Base-by-base conservation (phyloP, 2,329 filamentous ascomycete genomes). In the Colletotrichum costaricense region DNA sequence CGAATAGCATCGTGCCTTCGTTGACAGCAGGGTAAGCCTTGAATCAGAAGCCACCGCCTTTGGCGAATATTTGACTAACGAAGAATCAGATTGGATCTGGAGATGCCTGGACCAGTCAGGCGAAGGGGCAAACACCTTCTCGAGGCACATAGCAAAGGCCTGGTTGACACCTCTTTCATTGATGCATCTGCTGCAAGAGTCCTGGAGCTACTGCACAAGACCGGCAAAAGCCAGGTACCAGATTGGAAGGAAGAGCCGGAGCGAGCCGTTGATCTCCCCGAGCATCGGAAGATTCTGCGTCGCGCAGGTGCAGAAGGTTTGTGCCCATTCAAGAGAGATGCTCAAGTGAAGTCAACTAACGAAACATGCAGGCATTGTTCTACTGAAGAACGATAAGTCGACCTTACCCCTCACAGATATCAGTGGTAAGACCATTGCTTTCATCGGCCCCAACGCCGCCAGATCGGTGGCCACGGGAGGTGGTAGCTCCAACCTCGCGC, bases 21-120 rank as follows among this genome's bases (percentile, higher is more conserved):
- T 22, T 66, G 46, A 55, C 22, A 14, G 67, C 57, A 26, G 65
- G 65, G 19, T 54, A 16, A 49, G 19, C 0, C 19, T 24, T 28
- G 22, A 30, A 7, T 12, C 4, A 22, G 14, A n/a, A 19, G 14
- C n/a, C 2, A 46, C 79, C 26, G 76, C 78, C 11, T 77, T 79
- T 0, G 72, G 83, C 30, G 78, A 81, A 12, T 74, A 76, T 78
- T 81, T 19, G 75, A 77, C 11, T 55, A 11, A 55, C 3, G 42
- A 5, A 55, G 12, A 57, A 19, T 1, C 55, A 78, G 78, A 11
- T 69, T 80, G 24, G 77, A 83, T 63, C 67, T 83, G 3, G 82
- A 83, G 42, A 83, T 83, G 82, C 81, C 81, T 16, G 81, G 81
- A 1, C 80, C 80, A 4, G 66, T 57, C 2, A 30, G 46, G 0